Percentiles rank a stretch among this genome's conserved stretches.
Conservation (phyloP, 2,329 filamentous ascomycete species). For the Rutstroemia sydowiana region DNA sequence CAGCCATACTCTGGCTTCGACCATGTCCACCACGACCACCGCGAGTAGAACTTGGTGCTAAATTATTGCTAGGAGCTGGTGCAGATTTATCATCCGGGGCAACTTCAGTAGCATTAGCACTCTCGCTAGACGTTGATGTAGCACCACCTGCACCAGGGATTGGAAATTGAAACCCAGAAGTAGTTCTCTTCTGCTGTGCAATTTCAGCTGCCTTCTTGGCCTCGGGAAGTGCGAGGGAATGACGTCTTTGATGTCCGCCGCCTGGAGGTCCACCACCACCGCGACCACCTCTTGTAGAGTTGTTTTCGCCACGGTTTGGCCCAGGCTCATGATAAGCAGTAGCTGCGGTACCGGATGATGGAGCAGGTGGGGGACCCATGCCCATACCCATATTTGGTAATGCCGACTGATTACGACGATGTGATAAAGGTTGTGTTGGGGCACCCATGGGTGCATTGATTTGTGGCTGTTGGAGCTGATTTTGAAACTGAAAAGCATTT, state of each 20-base stretch:
- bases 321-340: slow-evolving; percentile 71
- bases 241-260: slow-evolving; percentile 82
- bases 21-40: slow-evolving; percentile 55
- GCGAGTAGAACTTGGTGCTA: slow-evolving; percentile 28
- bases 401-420: slow-evolving; percentile 97
- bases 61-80: slow-evolving; percentile 21
- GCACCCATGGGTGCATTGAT: slow-evolving; percentile 68
- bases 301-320: slow-evolving; percentile 53
- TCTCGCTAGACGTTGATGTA: slow-evolving; percentile 47
- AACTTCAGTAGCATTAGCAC: slow-evolving; percentile 18
- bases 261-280: slow-evolving; percentile 61
- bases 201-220: slow-evolving; percentile 96
- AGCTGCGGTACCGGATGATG: slow-evolving; percentile 78
- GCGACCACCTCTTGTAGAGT: slow-evolving; percentile 60
- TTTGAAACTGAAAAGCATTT: slow-evolving; percentile 83
- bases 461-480: slow-evolving; percentile 65
- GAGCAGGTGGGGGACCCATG: slow-evolving; percentile 68
- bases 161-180: slow-evolving; percentile 91
- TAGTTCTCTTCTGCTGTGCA: slow-evolving; percentile 92
- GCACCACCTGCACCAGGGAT: slow-evolving; percentile 60
- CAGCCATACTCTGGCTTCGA: slow-evolving; percentile 88
- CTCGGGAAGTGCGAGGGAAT: slow-evolving; percentile 89
- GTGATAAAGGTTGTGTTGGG: slow-evolving; percentile 71
- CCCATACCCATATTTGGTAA: slow-evolving; percentile 81
- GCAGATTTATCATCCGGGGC: slow-evolving; percentile 26